Evolutionary conservation across 306 rosid species (phyloP).

Genomic region (Psophocarpus tetragonolobus): DNA sequence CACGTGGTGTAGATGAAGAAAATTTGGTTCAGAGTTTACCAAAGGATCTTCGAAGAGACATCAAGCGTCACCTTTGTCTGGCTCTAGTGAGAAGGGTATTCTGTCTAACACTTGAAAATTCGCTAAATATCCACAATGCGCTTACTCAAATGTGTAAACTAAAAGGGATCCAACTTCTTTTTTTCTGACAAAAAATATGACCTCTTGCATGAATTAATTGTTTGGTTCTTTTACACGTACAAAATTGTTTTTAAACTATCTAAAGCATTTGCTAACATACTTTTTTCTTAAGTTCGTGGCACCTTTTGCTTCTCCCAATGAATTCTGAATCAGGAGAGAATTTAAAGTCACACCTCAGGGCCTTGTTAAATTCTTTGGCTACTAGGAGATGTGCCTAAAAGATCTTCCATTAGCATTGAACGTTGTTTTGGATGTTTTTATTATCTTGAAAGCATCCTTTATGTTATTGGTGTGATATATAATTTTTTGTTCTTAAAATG

Average conservation of each 20-base stretch:
- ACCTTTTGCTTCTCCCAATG: neutral
- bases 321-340: neutral
- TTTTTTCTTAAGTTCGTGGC: neutral
- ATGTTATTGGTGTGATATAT: neutral
- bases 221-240: neutral
- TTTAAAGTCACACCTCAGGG: neutral
- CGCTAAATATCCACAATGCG: neutral
- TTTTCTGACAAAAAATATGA: neutral
- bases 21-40: slow-evolving; percentile 78
- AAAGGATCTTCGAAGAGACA: slow-evolving; percentile 88
- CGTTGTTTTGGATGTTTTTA: slow-evolving; percentile 9
- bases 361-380: neutral
- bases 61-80: slow-evolving; percentile 88
- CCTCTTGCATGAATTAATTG: slow-evolving; percentile 21
- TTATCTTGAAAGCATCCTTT: neutral
- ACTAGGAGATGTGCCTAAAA: neutral
- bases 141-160: neutral
- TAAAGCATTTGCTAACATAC: neutral
- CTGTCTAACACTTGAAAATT: slow-evolving; percentile 14
- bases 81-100: slow-evolving; percentile 88
- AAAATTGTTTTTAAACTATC: neutral
- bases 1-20: slow-evolving; percentile 91
- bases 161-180: neutral
- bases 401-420: neutral
- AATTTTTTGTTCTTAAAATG: neutral